Evolutionary conservation across 306 rosid species (phyloP).

Genomic region (Glycine latifolia): DNA sequence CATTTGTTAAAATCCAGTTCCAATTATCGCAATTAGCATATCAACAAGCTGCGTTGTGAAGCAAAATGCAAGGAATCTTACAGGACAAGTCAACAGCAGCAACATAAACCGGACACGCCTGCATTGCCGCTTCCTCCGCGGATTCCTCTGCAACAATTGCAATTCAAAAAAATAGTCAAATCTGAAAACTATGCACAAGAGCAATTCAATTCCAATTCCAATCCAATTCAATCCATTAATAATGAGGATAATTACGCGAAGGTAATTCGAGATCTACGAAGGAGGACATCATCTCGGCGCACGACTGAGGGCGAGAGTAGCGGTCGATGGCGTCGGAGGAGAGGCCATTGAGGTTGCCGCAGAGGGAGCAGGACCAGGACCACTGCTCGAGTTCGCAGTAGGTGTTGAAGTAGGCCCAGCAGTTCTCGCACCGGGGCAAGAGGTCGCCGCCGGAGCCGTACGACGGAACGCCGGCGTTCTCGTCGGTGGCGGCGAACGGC

Average conservation of each 20-base stretch:
- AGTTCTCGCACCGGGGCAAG: constrained; percentile 88
- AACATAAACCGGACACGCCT: constrained; percentile 88
- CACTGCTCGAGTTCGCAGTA: constrained; percentile 91
- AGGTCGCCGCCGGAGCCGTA: constrained; percentile 78
- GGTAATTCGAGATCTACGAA: constrained; percentile 94
- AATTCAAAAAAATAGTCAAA: constrained; percentile 1
- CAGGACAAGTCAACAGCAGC: constrained; percentile 97
- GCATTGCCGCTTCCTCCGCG: constrained; percentile 64
- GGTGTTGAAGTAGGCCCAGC: constrained; percentile 92
- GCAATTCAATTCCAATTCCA: constrained; percentile 19
- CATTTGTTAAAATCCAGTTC: constrained; percentile 16
- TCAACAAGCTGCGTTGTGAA: background rate
- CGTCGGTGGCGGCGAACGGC: constrained; percentile 79
- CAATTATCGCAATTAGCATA: constrained; percentile 7
- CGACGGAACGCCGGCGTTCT: constrained; percentile 64
- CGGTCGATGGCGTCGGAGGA: constrained; percentile 75
- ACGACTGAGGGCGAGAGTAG: constrained; percentile 77
- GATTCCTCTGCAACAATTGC: constrained; percentile 59
- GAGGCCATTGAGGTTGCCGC: constrained; percentile 91
- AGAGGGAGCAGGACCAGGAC: constrained; percentile 90
- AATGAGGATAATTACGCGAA: constrained; percentile 32
- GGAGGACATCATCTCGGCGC: constrained; percentile 89
- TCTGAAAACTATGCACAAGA: background rate
- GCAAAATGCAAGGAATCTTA: constrained; percentile 51
- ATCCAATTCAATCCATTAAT: background rate